A percentile compares a stretch with the other conserved stretches of the same genome.
Evolutionary conservation across 1,284 basidiomycete species (phyloP).

Genomic region (Megacollybia platyphylla): DNA sequence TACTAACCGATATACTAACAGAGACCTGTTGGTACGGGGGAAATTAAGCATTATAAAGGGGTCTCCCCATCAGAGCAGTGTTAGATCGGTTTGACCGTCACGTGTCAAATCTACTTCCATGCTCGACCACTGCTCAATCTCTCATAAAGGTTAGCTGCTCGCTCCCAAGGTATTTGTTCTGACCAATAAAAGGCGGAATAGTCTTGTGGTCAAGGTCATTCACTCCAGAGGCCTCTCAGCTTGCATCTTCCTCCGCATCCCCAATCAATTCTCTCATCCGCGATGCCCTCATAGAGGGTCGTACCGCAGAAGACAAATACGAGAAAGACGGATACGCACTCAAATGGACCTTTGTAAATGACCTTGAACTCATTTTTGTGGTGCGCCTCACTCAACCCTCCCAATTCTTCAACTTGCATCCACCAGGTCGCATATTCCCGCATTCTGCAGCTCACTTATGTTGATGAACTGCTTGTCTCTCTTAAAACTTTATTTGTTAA

Average conservation of each 20-base stretch:
- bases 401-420: not conserved
- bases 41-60: too few relatives aligned
- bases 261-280: slow-evolving; percentile 86
- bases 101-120: slow-evolving; percentile 21
- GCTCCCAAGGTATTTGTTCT: slow-evolving; percentile 3
- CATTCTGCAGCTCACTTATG: slow-evolving; percentile 89
- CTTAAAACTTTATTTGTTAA: slow-evolving; percentile 80
- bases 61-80: too few relatives aligned
- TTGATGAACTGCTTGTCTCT: slow-evolving; percentile 75
- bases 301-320: slow-evolving; percentile 66
- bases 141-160: slow-evolving; percentile 58
- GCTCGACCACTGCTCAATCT: slow-evolving; percentile 86
- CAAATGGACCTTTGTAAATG: slow-evolving; percentile 88
- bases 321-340: slow-evolving; percentile 89
- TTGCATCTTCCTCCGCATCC: slow-evolving; percentile 67
- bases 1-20: too few relatives aligned
- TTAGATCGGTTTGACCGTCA: too few relatives aligned
- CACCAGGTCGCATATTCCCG: slow-evolving; percentile 91
- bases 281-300: slow-evolving; percentile 81
- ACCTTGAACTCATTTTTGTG: slow-evolving; percentile 89
- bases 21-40: too few relatives aligned
- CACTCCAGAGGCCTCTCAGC: slow-evolving; percentile 68
- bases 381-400: slow-evolving; percentile 29
- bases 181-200: slow-evolving; percentile 55
- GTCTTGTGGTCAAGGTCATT: slow-evolving; percentile 90